Evolutionary conservation across 148 eudicot species (phyloP).

Genomic region (Nepenthes mirabilis): DNA sequence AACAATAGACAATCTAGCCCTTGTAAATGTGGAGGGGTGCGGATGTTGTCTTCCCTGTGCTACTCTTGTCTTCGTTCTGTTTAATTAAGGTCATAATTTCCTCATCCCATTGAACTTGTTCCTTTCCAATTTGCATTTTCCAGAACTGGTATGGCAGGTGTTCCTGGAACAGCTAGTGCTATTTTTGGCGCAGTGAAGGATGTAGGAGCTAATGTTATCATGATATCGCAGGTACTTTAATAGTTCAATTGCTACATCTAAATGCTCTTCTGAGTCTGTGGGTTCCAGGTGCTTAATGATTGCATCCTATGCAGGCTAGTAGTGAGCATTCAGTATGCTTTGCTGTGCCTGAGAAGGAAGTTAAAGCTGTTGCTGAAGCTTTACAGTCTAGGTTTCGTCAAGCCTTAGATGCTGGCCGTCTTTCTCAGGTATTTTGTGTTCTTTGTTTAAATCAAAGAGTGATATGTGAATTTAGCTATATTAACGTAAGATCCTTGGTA

Average conservation of each 20-base stretch:
- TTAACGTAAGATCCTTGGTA: background rate
- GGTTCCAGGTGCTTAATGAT: slow-evolving; percentile 8
- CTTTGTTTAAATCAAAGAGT: background rate
- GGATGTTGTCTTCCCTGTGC: slow-evolving; percentile 7
- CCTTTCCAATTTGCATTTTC: background rate
- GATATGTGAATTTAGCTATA: background rate
- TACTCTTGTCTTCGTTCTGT: background rate
- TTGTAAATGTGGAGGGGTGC: slow-evolving; percentile 97
- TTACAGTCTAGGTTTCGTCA: slow-evolving; percentile 68
- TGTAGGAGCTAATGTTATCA: slow-evolving; percentile 95
- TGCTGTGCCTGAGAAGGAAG: slow-evolving; percentile 98
- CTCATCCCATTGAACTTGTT: too few species aligned
- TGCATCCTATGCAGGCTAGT: slow-evolving; percentile 60
- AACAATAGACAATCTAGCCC: slow-evolving; percentile 91
- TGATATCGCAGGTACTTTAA: slow-evolving; percentile 79
- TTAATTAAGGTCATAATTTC: too few species aligned
- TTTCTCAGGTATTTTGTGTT: slow-evolving; percentile 63
- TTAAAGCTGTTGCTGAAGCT: slow-evolving; percentile 78
- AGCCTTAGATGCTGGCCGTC: slow-evolving; percentile 92
- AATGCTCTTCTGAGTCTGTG: background rate
- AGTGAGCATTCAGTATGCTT: slow-evolving; percentile 98
- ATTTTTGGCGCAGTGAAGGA: slow-evolving; percentile 88
- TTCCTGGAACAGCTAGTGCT: slow-evolving; percentile 95
- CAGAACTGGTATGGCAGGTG: slow-evolving; percentile 99
- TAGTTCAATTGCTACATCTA: slow-evolving; percentile 2